Percentiles rank a stretch among this genome's conserved stretches.
phyloP scores from a whole-genome alignment of 495 filamentous ascomycete species.

The Talaromyces borbonicus region DNA sequence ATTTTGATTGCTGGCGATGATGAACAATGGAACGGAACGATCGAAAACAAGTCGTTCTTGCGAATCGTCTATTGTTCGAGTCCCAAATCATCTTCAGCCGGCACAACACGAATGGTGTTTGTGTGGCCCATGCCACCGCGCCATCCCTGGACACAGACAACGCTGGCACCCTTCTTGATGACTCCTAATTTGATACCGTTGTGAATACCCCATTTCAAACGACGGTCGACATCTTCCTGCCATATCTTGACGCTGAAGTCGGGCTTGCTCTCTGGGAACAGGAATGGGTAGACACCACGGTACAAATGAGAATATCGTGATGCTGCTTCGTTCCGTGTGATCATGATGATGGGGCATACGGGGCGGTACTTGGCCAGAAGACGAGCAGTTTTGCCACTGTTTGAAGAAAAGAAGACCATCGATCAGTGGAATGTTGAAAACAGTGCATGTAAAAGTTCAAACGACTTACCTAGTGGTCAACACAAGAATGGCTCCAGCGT shows the following conservation, averaged over 20 bases:
- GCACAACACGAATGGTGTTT: conserved; percentile 75
- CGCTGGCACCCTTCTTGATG: conserved; percentile 68
- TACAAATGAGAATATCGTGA: conserved; percentile 90
- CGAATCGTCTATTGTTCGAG: conserved; percentile 30
- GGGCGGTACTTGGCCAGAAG: conserved; percentile 96
- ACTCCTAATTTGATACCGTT: conserved; percentile 78
- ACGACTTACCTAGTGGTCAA: conserved; percentile 80
- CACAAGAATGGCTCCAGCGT: conserved; percentile 89
- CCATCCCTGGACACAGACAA: conserved; percentile 97
- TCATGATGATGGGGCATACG: conserved; percentile 98
- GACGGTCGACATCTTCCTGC: conserved; percentile 97
- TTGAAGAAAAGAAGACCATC: neutral
- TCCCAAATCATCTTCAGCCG: conserved; percentile 55
- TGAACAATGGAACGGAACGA: no score
- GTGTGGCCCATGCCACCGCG: conserved; percentile 95
- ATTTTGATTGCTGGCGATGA: no score
- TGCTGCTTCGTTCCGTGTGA: conserved; percentile 75
- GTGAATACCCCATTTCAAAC: conserved; percentile 88
- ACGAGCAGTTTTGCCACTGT: conserved; percentile 77
- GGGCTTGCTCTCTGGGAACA: conserved; percentile 85
- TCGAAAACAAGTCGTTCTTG: no score
- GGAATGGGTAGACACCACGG: conserved; percentile 95
- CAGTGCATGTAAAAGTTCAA: no score
- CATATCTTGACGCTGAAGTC: conserved; percentile 82
- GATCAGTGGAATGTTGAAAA: no score